Percentiles rank a stretch among this genome's conserved stretches.
Evolutionary conservation across 441 rosid species (phyloP).

Genomic region (Euphorbia celastroides): DNA sequence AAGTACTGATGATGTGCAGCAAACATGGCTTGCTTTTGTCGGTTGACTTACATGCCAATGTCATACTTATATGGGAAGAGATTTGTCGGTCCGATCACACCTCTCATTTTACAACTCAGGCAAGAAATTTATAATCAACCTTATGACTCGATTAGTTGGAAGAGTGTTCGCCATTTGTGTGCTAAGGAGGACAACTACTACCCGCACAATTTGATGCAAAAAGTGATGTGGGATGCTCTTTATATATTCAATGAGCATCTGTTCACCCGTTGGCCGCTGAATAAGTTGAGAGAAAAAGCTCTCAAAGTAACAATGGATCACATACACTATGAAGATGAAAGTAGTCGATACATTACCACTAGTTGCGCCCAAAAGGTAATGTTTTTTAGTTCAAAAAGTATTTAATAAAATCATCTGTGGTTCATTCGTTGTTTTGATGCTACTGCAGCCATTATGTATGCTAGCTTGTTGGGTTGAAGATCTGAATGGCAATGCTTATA

Average conservation of each 20-base stretch:
- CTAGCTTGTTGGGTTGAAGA: constrained; percentile 64
- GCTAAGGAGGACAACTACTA: constrained; percentile 34
- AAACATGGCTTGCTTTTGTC: constrained; percentile 77
- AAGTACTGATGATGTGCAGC: constrained; percentile 26
- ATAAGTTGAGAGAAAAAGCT: constrained; percentile 43
- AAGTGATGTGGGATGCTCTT: constrained; percentile 46
- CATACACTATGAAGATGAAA: constrained; percentile 54
- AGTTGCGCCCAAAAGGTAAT: constrained; percentile 41
- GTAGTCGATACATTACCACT: constrained; percentile 42
- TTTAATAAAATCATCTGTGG: too few relatives aligned
- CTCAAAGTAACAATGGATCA: constrained; percentile 41
- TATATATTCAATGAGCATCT: constrained; percentile 41
- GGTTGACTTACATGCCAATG: constrained; percentile 72
- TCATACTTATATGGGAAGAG: constrained; percentile 72
- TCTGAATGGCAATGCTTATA: constrained; percentile 23
- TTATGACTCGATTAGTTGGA: too few relatives aligned
- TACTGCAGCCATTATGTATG: constrained; percentile 26
- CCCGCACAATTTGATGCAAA: constrained; percentile 39
- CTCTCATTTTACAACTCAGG: constrained; percentile 36
- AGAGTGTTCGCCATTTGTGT: too few relatives aligned
- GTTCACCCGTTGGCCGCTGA: constrained; percentile 46
- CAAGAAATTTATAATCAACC: too few relatives aligned
- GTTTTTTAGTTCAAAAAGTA: too few relatives aligned
- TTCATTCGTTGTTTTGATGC: too few relatives aligned
- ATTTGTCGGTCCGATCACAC: constrained; percentile 64